phyloP scores from a whole-genome alignment of 169 alveolate species.

The Plasmodium relictum region DNA sequence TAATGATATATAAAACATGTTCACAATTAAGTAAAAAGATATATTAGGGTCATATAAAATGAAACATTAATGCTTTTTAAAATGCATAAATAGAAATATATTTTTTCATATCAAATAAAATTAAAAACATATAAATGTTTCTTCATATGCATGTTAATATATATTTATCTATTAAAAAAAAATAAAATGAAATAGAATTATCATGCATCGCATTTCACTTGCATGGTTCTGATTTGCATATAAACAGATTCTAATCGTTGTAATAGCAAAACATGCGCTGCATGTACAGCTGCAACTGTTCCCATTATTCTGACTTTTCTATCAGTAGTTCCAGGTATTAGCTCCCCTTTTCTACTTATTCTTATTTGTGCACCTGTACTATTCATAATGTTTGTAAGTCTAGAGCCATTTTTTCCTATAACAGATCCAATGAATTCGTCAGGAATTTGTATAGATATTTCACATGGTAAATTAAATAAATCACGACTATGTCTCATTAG shows the following conservation, averaged over 20 bases:
- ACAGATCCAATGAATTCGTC: conserved; percentile 73
- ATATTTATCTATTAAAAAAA: neutral
- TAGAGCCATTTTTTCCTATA: conserved; percentile 68
- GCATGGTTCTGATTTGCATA: conserved; percentile 59
- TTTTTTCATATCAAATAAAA: conserved; percentile 25
- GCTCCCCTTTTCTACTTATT: conserved; percentile 75
- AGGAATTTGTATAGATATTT: conserved; percentile 74
- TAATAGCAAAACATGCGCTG: conserved; percentile 75
- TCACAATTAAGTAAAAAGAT: no score
- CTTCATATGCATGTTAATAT: neutral
- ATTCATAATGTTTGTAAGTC: conserved; percentile 74
- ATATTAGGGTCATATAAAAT: neutral
- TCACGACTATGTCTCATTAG: conserved; percentile 76
- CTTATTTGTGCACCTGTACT: conserved; percentile 78
- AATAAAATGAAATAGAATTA: neutral
- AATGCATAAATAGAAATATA: conserved; percentile 18
- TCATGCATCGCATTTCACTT: conserved; percentile 50
- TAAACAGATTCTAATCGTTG: conserved; percentile 65
- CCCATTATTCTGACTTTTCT: conserved; percentile 69
- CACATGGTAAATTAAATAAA: conserved; percentile 71
- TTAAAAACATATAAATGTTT: conserved; percentile 13
- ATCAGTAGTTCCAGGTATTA: conserved; percentile 71
- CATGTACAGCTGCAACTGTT: conserved; percentile 79
- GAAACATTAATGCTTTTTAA: neutral
- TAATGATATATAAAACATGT: no score